Base-by-base conservation (phyloP, 2,329 filamentous ascomycete species). In the Fusarium sulawesiense region DNA sequence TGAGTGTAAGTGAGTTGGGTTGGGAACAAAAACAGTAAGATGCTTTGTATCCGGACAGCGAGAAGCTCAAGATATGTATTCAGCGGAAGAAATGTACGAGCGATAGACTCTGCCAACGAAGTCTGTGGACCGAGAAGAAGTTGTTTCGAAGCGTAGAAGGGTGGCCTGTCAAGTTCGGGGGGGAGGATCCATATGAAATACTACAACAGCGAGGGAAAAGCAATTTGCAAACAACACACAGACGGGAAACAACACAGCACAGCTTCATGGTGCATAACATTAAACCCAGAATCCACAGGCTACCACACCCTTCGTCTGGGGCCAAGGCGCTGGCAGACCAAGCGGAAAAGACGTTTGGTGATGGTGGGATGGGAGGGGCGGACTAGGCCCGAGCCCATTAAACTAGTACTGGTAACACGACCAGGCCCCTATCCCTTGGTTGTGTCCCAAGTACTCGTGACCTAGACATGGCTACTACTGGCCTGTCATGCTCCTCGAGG, bases 51-150 rank as follows among this genome's bases (percentile, higher is more conserved):
- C 75, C 68, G 48, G 55, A 61, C 58, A 64, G 59, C 55, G 57
- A 61, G 54, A 63, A 51, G 48, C 42, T 65, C 54, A 64, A 51
- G 60, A 63, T 65, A 66, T 68, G 65, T 68, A 71, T 69, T 57
- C 54, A 56, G 51, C 65, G 47, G 51, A 74, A 66, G 68, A 70
- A 70, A 71, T 65, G 46, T 74, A 72, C 50, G 73, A 68, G 74
- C 72, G 69, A 49, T 69, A 81, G 84, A 85, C 85, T 87, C 83
- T 87, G 85, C 85, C 85, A 87, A 86, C 85, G 85, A 87, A 86
- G 85, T 79, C 78, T 75, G 65, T 70, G 78, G 73, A 65, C 66
- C 68, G 64, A 66, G 68, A 67, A 65, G 66, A 69, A 68, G 65
- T 64, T 67, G 66, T 73, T 70, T 60, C 62, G 61, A 69, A 64